phyloP scores from a whole-genome alignment of 2,329 filamentous ascomycete genomes.

The Neophaeococcomyces aloes region DNA sequence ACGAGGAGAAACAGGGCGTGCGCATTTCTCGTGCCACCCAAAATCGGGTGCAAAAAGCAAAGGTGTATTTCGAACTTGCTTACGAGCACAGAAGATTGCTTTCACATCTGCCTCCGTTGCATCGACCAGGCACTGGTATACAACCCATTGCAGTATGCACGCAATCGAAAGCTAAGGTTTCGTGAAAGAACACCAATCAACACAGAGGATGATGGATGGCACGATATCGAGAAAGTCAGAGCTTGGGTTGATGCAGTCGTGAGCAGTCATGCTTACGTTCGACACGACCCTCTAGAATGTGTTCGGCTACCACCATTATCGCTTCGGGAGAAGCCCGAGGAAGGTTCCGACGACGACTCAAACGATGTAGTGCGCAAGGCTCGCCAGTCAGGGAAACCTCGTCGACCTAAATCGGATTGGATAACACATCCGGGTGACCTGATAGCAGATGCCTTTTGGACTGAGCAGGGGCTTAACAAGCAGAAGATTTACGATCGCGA shows the following conservation, averaged over 20 bases:
- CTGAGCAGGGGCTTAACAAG: conserved; percentile 73
- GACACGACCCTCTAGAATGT: conserved; percentile 36
- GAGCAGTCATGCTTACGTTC: conserved; percentile 35
- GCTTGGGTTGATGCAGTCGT: conserved; percentile 66
- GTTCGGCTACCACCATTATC: conserved; percentile 35
- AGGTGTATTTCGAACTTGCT: conserved; percentile 73
- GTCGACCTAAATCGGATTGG: conserved; percentile 75
- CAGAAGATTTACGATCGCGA: conserved; percentile 68
- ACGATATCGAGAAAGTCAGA: conserved; percentile 59
- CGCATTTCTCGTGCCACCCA: conserved; percentile 68
- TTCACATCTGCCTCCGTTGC: conserved; percentile 64
- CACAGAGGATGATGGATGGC: conserved; percentile 65
- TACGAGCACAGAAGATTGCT: conserved; percentile 73
- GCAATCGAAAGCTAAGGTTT: conserved; percentile 76
- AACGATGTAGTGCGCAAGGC: conserved; percentile 24
- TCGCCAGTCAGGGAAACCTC: conserved; percentile 42
- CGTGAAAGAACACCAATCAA: conserved; percentile 66
- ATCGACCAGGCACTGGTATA: conserved; percentile 42
- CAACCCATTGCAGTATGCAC: conserved; percentile 84
- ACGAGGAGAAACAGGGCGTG: conserved; percentile 25
- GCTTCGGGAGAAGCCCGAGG: conserved; percentile 6
- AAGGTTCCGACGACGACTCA: conserved; percentile 20
- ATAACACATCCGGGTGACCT: conserved; percentile 71
- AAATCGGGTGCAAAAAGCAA: conserved; percentile 72
- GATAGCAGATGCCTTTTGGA: conserved; percentile 82